Percentiles rank a stretch among this genome's conserved stretches.
phyloP scores from a whole-genome alignment of 305 asterid genomes.

The Solanum chacoense region DNA sequence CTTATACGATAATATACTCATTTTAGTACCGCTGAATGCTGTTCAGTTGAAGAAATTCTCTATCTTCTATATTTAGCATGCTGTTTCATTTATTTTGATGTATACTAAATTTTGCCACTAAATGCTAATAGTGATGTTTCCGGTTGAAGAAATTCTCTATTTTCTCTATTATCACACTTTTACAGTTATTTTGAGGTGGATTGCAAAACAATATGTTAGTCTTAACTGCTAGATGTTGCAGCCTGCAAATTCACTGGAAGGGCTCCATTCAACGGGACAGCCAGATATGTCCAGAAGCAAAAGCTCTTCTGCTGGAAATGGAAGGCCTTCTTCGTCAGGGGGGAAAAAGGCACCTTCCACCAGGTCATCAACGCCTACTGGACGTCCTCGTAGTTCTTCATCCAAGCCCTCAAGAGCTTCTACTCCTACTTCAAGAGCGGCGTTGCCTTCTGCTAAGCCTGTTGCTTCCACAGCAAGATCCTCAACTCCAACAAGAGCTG shows the following conservation, averaged over 20 bases:
- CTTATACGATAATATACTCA: neutral
- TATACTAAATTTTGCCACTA: neutral
- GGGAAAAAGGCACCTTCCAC: constrained; percentile 16
- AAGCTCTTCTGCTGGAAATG: constrained; percentile 12
- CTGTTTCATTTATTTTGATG: neutral
- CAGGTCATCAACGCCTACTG: constrained; percentile 41
- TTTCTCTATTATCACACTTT: neutral
- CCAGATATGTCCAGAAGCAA: constrained; percentile 5
- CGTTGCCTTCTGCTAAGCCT: constrained; percentile 25
- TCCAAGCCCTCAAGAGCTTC: constrained; percentile 31
- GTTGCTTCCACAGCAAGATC: constrained; percentile 29
- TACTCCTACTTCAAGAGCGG: constrained; percentile 42
- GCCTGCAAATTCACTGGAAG: constrained; percentile 20
- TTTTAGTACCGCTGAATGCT: neutral
- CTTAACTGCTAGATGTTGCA: constrained; percentile 18
- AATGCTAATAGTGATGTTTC: neutral
- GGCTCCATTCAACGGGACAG: constrained; percentile 4
- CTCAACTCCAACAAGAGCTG: constrained; percentile 35
- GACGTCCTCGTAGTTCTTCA: constrained; percentile 17
- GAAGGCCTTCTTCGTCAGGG: constrained; percentile 27
- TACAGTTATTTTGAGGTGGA: neutral
- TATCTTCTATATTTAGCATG: neutral
- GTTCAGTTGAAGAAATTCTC: neutral
- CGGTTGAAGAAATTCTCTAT: neutral
- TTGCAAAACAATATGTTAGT: neutral